Evolutionary conservation across 1,139 yeast genomes (phyloP).

Genomic region (Lodderomyces orthopsilosis): DNA sequence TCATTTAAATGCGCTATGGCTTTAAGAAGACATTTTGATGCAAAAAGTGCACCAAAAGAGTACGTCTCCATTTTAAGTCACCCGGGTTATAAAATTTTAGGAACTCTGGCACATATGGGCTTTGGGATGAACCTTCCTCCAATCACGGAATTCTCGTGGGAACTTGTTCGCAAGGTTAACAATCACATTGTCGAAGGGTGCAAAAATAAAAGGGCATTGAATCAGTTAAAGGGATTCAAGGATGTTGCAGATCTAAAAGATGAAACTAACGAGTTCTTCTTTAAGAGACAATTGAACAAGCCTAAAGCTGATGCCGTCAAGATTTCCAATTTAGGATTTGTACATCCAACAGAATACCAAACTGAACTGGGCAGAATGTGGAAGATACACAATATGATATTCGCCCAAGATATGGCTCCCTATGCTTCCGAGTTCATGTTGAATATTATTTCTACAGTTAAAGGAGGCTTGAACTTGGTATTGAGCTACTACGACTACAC

Average conservation of each 20-base stretch:
- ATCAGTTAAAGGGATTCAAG: conserved; percentile 21
- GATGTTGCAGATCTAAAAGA: conserved; percentile 18
- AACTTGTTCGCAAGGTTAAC: conserved; percentile 24
- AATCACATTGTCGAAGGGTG: conserved; percentile 19
- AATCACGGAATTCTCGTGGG: conserved; percentile 35
- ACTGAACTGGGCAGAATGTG: conserved; percentile 14
- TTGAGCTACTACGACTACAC: conserved; percentile 28
- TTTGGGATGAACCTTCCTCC: conserved; percentile 31
- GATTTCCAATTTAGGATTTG: conserved; percentile 40
- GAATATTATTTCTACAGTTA: conserved; percentile 29
- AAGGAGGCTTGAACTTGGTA: conserved; percentile 38
- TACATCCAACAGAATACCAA: conserved; percentile 19
- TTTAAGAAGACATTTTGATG: conserved; percentile 27
- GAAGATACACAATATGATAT: conserved; percentile 31
- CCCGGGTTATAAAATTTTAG: conserved; percentile 28
- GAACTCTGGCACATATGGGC: conserved; percentile 36
- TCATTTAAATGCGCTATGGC: conserved; percentile 33
- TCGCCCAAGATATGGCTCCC: conserved; percentile 39
- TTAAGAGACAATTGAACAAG: conserved; percentile 23
- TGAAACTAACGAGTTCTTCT: conserved; percentile 21
- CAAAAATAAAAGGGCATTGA: conserved; percentile 25
- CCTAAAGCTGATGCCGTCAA: conserved; percentile 34
- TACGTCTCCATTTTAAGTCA: conserved; percentile 19
- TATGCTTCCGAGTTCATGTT: conserved; percentile 37
- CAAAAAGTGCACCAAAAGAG: conserved; percentile 17